phyloP scores from a whole-genome alignment of 495 filamentous ascomycete genomes.

The Penicillium flavigenum region DNA sequence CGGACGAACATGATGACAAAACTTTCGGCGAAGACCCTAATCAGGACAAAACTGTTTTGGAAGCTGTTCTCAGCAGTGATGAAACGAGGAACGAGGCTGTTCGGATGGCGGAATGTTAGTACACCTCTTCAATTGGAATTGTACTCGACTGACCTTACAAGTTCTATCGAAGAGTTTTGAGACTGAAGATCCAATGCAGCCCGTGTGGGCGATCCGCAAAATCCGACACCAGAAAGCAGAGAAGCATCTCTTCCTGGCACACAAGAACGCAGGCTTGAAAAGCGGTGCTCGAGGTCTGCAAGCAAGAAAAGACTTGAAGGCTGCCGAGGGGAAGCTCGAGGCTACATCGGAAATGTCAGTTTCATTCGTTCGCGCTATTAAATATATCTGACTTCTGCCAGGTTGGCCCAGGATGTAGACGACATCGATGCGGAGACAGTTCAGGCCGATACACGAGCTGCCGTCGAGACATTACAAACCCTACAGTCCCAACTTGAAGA shows the following conservation, averaged over 20 bases:
- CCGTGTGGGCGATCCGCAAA: conserved; percentile 58
- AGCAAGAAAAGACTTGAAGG: conserved; percentile 66
- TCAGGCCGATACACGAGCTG: conserved; percentile 60
- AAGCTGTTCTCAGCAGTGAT: conserved; percentile 67
- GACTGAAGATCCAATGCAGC: conserved; percentile 50
- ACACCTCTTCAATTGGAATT: neutral
- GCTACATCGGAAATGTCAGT: conserved; percentile 53
- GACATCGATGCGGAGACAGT: conserved; percentile 54
- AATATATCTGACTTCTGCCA: conserved; percentile 26
- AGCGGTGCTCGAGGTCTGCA: conserved; percentile 71
- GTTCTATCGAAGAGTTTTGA: conserved; percentile 48
- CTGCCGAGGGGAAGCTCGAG: conserved; percentile 61
- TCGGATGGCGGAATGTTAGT: conserved; percentile 56
- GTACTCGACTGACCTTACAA: conserved; percentile 14
- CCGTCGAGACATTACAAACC: conserved; percentile 60
- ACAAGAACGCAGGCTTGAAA: conserved; percentile 68
- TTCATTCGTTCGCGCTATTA: neutral
- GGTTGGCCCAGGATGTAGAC: conserved; percentile 52
- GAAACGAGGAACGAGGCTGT: conserved; percentile 57
- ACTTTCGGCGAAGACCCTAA: conserved; percentile 15
- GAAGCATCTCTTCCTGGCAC: conserved; percentile 61
- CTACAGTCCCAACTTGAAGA: conserved; percentile 57
- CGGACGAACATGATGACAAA: conserved; percentile 36
- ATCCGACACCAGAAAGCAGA: conserved; percentile 58
- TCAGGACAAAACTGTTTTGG: conserved; percentile 51